phyloP scores from a whole-genome alignment of 2,329 filamentous ascomycete genomes.

The Trichoderma endophyticum region DNA sequence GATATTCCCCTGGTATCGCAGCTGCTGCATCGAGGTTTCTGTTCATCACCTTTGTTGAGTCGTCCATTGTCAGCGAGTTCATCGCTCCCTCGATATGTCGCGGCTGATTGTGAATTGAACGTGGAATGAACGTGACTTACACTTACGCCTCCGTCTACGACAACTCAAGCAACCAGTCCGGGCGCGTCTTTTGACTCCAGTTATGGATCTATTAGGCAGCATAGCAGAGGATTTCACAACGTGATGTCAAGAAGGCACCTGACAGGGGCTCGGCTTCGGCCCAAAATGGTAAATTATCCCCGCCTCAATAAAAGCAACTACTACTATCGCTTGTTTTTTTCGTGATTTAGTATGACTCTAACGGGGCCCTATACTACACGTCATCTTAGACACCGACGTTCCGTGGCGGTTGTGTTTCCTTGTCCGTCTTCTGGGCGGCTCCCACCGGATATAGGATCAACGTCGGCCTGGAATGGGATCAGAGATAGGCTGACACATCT shows the following conservation, averaged over 20 bases:
- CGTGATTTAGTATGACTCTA: background rate
- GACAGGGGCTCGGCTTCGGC: background rate
- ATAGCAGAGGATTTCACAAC: background rate
- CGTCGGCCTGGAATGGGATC: background rate
- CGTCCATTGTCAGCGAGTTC: background rate
- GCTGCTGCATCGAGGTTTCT: background rate
- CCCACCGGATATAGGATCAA: background rate
- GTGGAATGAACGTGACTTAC: background rate
- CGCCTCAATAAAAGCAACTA: background rate
- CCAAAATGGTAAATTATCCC: background rate
- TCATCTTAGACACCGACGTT: background rate
- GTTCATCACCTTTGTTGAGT: background rate
- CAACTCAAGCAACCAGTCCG: background rate
- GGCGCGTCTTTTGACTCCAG: background rate
- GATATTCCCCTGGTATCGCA: background rate
- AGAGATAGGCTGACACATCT: background rate
- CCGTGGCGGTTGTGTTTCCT: background rate
- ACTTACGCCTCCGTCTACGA: background rate
- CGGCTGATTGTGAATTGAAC: background rate
- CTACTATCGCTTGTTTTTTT: background rate
- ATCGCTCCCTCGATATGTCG: background rate
- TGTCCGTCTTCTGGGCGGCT: background rate
- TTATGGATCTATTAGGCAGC: background rate
- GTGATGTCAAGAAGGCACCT: background rate
- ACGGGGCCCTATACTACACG: background rate